These are phyloP conservation scores for Evernia prunastri DNA, from an alignment of 495 filamentous ascomycete species.

Conservation along the genomic window DNA sequence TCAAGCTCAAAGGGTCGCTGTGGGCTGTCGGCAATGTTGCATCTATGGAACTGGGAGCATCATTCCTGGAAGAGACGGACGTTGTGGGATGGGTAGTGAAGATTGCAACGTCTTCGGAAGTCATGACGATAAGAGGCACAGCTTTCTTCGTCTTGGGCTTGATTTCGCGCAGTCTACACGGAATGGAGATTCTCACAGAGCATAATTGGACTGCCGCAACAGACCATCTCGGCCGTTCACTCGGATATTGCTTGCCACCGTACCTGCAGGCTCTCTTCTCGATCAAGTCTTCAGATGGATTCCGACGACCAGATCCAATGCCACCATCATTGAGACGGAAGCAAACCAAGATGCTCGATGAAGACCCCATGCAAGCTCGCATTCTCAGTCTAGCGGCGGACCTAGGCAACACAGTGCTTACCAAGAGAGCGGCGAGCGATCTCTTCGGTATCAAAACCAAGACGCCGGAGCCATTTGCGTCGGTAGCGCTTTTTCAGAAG, in stretches of 20 bases:
- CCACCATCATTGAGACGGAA: conserved; percentile 40
- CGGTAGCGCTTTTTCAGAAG: conserved; percentile 70
- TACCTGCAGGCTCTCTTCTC: conserved; percentile 73
- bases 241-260: conserved; percentile 79
- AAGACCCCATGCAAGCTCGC: conserved; percentile 61
- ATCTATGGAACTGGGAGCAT: conserved; percentile 93
- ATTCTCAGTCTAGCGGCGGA: conserved; percentile 77
- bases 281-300: conserved; percentile 34
- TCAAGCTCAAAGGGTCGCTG: conserved; percentile 93
- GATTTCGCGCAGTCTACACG: conserved; percentile 86
- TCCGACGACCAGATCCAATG: conserved; percentile 36
- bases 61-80: conserved; percentile 81
- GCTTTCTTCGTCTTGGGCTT: conserved; percentile 93
- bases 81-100: conserved; percentile 76
- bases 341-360: conserved; percentile 39
- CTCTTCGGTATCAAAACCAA: conserved; percentile 64
- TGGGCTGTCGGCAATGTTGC: conserved; percentile 98
- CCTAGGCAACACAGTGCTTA: conserved; percentile 81
- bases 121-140: conserved; percentile 87
- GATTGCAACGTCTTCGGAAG: conserved; percentile 79
- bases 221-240: conserved; percentile 70
- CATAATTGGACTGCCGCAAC: conserved; percentile 89
- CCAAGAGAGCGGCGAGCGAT: conserved; percentile 68
- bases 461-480: conserved; percentile 63
- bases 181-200: conserved; percentile 78